Conservation (phyloP, 2,329 filamentous ascomycete species). For the Aureobasidium lini region DNA sequence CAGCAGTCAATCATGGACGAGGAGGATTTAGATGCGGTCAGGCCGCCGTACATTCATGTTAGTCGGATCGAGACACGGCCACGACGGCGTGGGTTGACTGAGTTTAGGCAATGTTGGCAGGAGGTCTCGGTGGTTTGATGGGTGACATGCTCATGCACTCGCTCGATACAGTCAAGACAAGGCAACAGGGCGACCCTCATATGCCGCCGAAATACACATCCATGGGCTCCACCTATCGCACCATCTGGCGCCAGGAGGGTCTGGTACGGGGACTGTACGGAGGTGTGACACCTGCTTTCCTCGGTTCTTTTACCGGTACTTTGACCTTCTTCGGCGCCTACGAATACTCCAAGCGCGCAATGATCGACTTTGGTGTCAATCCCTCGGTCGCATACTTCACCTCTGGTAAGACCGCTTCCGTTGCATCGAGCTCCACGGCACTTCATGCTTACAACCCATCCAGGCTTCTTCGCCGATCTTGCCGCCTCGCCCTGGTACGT, state of each 20-base stretch:
- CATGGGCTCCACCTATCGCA: conserved; percentile 83
- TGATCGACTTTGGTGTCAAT: conserved; percentile 78
- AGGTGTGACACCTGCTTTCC: conserved; percentile 83
- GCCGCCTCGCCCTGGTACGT: conserved; percentile 92
- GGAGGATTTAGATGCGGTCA: conserved; percentile 27
- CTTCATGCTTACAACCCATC: background rate
- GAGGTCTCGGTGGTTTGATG: conserved; percentile 83
- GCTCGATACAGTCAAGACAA: conserved; percentile 94
- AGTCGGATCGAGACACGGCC: conserved; percentile 16
- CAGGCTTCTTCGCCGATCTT: conserved; percentile 87
- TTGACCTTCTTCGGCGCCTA: conserved; percentile 95
- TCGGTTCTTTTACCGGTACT: conserved; percentile 89
- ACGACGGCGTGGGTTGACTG: conserved; percentile 13
- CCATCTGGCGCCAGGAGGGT: conserved; percentile 88
- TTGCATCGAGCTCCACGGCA: background rate
- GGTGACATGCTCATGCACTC: conserved; percentile 99
- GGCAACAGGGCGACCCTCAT: conserved; percentile 92
- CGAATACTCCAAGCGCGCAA: conserved; percentile 83
- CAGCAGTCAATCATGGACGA: background rate
- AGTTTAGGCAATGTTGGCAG: conserved; percentile 81
- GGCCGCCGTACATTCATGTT: conserved; percentile 43
- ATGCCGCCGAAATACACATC: conserved; percentile 89
- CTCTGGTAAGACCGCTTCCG: conserved; percentile 52
- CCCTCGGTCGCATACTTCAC: conserved; percentile 79
- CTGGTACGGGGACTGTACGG: conserved; percentile 79